A percentile compares a stretch with the other conserved stretches of the same genome.
These are phyloP conservation scores for Nakazawaea siamensis DNA, from an alignment of 805 yeast genomes.

Conservation along the genomic window DNA sequence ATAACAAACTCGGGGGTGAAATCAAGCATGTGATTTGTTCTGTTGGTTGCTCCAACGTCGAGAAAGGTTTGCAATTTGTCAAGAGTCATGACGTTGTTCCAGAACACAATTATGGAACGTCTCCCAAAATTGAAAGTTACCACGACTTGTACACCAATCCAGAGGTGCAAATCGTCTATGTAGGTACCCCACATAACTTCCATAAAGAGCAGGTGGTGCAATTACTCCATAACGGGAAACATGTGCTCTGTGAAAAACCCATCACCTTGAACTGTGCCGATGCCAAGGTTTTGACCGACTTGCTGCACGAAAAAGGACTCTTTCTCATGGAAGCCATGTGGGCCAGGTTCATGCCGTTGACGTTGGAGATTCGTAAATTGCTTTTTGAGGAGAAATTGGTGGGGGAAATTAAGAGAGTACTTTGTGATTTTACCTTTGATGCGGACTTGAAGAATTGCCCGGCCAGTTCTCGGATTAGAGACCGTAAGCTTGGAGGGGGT, in stretches of 20 bases:
- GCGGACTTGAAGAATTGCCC: conserved; percentile 26
- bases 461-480: conserved; percentile 28
- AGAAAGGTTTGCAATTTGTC: conserved; percentile 28
- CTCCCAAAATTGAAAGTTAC: conserved; percentile 24
- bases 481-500: conserved; percentile 45
- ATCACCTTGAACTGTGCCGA: conserved; percentile 39
- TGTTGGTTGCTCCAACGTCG: conserved; percentile 29
- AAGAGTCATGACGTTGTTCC: conserved; percentile 13
- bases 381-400: conserved; percentile 31
- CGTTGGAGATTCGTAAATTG: conserved; percentile 25
- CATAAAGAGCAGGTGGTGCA: conserved; percentile 37
- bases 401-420: conserved; percentile 38
- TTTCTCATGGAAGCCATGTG: conserved; percentile 55
- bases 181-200: conserved; percentile 46
- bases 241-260: conserved; percentile 50
- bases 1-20: conserved; percentile 18
- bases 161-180: conserved; percentile 39
- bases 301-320: conserved; percentile 33
- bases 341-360: conserved; percentile 46
- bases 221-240: conserved; percentile 36
- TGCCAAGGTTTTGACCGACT: conserved; percentile 29
- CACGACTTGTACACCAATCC: conserved; percentile 34
- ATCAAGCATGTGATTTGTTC: conserved; percentile 27
- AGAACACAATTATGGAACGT: conserved; percentile 6
- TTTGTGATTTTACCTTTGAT: conserved; percentile 33